Evolutionary conservation across 805 yeast genomes (phyloP), one percentile per base, ranked within the genome.

Genomic region (Metschnikowia bowlesiae): DNA sequence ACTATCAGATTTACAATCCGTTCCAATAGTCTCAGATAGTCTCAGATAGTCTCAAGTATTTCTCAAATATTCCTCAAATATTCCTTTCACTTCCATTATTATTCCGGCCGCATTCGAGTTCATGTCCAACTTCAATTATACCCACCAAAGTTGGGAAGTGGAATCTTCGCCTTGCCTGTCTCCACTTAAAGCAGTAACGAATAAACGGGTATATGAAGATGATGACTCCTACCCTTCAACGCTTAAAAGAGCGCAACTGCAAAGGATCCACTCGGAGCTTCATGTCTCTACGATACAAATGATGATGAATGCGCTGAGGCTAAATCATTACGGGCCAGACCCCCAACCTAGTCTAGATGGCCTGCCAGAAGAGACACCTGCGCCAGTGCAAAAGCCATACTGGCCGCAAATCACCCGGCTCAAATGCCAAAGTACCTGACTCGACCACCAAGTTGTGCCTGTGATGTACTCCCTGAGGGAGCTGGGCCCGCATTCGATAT

Each of bases 291-390:
- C 74, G 0, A 64, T 70, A 7, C 43, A 57, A 7, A 52, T 68
- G 56, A 53, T 70, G 65, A 66, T 70, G 71, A 51, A 54, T 28
- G 66, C 71, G 0, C 68, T 60, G 58, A 54, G 52, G 42, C 44
- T 42, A 30, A 52, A 47, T 16, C 48, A 29, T 16, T 18, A 44
- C 36, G 28, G 6, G 5, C 9, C 36, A 22, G 22, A 29, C 36
- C 8, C 48, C n/a, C 9, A 31, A 14, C 37, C 16, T 7, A 49
- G 30, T 30, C 40, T 18, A 31, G 47, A 47, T 3, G 44, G 41
- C n/a, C 39, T 22, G 26, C 38, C 26, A 38, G 40, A 35, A 8
- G 39, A 13, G 26, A 18, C 26, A 13, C 29, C 6, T 30, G 41
- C 37, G 16, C 42, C 47, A 3, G 35, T 36, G 5, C 61, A 57